Percentiles rank a stretch among this genome's conserved stretches.
Conservation (phyloP, 2,329 filamentous ascomycete species). For the Fusarium phyllophilum region DNA sequence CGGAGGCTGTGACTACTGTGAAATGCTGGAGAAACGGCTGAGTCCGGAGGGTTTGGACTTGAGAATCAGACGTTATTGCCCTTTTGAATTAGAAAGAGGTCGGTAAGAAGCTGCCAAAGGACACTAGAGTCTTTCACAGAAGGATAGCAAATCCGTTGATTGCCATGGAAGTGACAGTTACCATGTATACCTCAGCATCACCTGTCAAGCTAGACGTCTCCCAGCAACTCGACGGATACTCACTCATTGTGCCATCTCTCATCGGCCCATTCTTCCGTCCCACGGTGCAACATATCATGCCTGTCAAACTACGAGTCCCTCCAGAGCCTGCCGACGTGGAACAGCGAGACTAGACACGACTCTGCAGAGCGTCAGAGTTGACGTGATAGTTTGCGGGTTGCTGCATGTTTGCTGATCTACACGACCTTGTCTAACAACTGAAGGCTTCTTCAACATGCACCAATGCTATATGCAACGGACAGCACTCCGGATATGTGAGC, state of each 20-base stretch:
- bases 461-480: background rate
- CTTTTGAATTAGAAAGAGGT: background rate
- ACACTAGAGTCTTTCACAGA: background rate
- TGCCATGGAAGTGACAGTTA: conserved; percentile 1
- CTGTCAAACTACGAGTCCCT: conserved; percentile 18
- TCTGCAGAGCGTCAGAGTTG: background rate
- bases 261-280: conserved; percentile 18
- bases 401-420: conserved; percentile 35
- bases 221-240: conserved; percentile 4
- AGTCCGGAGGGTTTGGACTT: background rate
- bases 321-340: background rate
- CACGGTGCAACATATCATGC: conserved; percentile 15
- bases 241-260: background rate
- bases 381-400: conserved; percentile 13
- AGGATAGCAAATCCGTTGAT: background rate
- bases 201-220: conserved; percentile 22
- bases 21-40: background rate
- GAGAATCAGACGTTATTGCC: background rate
- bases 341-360: conserved; percentile 20
- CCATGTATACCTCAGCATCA: background rate
- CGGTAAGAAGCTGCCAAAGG: background rate
- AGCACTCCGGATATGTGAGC: background rate
- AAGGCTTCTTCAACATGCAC: background rate
- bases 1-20: background rate
- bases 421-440: conserved; percentile 11